Conservation (phyloP, 305 asterid species). For the Fraxinus dipetala region DNA sequence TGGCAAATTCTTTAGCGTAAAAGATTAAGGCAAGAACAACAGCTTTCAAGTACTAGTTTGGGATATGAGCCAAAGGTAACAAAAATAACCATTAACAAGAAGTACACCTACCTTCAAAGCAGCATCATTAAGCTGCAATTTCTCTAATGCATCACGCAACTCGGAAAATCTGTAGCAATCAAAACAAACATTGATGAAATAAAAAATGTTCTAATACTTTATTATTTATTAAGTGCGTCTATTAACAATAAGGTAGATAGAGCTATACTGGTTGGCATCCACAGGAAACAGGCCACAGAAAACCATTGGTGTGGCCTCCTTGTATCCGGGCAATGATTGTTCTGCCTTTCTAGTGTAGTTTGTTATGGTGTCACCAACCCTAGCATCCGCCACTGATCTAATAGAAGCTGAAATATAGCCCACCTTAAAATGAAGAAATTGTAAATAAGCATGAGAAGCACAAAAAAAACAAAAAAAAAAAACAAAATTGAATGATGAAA, state of each 20-base stretch:
- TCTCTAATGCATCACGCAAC: slow-evolving; percentile 95
- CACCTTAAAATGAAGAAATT: slow-evolving; percentile 53
- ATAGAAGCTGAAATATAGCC: slow-evolving; percentile 95
- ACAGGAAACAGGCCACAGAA: slow-evolving; percentile 98
- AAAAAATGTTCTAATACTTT: slow-evolving; percentile 5
- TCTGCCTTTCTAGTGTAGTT: slow-evolving; percentile 75
- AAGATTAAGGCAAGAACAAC: not conserved
- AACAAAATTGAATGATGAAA: not conserved
- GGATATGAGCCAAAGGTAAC: not conserved
- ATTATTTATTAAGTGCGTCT: slow-evolving; percentile 7
- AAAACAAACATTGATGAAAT: slow-evolving; percentile 11
- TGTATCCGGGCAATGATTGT: slow-evolving; percentile 88
- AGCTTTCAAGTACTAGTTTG: not conserved
- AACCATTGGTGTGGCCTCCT: slow-evolving; percentile 98
- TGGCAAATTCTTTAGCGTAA: not conserved
- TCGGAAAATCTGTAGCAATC: slow-evolving; percentile 64
- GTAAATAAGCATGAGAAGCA: slow-evolving; percentile 18
- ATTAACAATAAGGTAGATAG: slow-evolving; percentile 16
- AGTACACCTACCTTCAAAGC: slow-evolving; percentile 72
- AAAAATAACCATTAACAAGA: slow-evolving; percentile 13
- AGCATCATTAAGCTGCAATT: slow-evolving; percentile 95
- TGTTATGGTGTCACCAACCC: slow-evolving; percentile 98
- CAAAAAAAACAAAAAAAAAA: not conserved
- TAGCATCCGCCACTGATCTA: slow-evolving; percentile 97
- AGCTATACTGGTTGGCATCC: slow-evolving; percentile 92